phyloP scores from a whole-genome alignment of 2,329 filamentous ascomycete species.

The Beauveria bassiana region DNA sequence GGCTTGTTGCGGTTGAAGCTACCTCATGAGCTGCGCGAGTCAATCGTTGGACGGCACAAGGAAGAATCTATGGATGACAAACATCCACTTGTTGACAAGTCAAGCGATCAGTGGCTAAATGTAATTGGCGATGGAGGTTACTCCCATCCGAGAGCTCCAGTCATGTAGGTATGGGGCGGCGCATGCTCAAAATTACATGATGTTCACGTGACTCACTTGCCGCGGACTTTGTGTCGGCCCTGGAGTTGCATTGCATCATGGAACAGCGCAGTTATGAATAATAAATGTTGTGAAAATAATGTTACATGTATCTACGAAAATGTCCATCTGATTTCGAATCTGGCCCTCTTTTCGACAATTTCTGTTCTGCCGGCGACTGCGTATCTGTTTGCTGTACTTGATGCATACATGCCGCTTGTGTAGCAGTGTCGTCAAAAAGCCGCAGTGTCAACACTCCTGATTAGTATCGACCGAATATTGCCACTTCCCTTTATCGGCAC shows the following conservation, averaged over 20 bases:
- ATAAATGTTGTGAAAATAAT: background rate
- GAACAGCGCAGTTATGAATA: background rate
- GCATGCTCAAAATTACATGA: slow-evolving; percentile 8
- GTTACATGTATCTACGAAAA: background rate
- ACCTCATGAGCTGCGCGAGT: slow-evolving; percentile 26
- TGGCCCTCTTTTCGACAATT: background rate
- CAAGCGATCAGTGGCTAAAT: background rate
- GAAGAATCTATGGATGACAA: background rate
- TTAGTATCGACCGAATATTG: slow-evolving; percentile 38
- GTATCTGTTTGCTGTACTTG: background rate
- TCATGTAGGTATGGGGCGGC: slow-evolving; percentile 6
- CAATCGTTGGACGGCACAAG: slow-evolving; percentile 14
- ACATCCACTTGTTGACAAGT: slow-evolving; percentile 1
- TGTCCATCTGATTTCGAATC: too few relatives aligned
- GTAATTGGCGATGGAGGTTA: slow-evolving; percentile 5
- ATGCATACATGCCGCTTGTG: background rate
- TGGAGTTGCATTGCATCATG: background rate
- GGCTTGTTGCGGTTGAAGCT: slow-evolving; percentile 17
- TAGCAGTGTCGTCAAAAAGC: background rate
- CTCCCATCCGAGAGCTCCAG: slow-evolving; percentile 4
- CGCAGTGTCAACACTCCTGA: slow-evolving; percentile 11
- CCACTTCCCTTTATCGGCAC: slow-evolving; percentile 40
- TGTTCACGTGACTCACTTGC: slow-evolving; percentile 11
- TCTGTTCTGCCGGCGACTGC: background rate
- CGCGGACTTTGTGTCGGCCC: slow-evolving; percentile 1